phyloP scores from a whole-genome alignment of 2,329 filamentous ascomycete species.

The Pseudogymnoascus sp. region DNA sequence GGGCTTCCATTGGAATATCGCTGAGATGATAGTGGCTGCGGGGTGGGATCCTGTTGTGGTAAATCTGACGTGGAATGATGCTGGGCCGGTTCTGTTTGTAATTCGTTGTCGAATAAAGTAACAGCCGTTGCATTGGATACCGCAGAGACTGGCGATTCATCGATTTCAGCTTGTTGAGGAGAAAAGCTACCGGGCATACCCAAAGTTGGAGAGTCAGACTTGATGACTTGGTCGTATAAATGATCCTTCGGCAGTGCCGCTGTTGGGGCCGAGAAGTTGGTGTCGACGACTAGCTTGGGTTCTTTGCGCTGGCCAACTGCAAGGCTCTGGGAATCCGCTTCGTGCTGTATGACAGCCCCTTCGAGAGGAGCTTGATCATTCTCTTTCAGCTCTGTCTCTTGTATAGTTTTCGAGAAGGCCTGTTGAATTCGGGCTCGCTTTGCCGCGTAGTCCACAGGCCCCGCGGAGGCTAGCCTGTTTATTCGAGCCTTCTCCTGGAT shows the following conservation, averaged over 20 bases:
- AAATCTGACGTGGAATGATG: conserved; percentile 17
- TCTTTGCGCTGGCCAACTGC: background rate
- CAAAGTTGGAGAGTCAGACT: conserved; percentile 55
- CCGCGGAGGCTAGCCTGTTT: conserved; percentile 50
- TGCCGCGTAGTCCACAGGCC: conserved; percentile 78
- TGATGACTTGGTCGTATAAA: too few species aligned
- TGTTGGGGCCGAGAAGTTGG: conserved; percentile 14
- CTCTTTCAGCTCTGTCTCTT: conserved; percentile 58
- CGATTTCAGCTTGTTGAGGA: conserved; percentile 28
- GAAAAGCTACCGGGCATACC: conserved; percentile 60
- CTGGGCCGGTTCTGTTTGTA: conserved; percentile 48
- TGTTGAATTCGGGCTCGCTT: conserved; percentile 75
- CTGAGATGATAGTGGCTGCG: conserved; percentile 22
- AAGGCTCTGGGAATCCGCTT: background rate
- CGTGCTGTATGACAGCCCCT: background rate
- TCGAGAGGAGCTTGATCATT: background rate
- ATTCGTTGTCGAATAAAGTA: conserved; percentile 68
- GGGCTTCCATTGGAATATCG: conserved; percentile 11
- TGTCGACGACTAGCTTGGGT: conserved; percentile 5
- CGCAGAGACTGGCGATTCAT: conserved; percentile 50
- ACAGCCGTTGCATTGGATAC: conserved; percentile 52
- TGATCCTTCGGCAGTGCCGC: background rate
- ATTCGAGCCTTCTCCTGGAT: conserved; percentile 30
- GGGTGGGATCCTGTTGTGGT: conserved; percentile 11
- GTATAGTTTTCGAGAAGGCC: conserved; percentile 77